Evolutionary conservation across 1,284 basidiomycete species (phyloP).

Genomic region (Rhodotorula sp.): DNA sequence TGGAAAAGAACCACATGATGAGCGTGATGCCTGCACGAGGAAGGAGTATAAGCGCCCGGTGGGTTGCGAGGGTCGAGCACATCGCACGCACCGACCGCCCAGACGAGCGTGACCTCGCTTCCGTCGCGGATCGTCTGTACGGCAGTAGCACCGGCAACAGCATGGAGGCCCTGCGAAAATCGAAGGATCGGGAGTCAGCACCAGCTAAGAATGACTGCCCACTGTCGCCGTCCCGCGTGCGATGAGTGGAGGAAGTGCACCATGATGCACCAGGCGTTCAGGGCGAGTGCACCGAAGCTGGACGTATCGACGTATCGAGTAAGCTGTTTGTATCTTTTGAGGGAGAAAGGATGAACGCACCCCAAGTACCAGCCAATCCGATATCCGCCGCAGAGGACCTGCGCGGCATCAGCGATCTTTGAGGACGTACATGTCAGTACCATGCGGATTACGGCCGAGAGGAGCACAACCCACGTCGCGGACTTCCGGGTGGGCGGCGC

Average conservation of each 20-base stretch:
- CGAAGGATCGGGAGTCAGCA: no score
- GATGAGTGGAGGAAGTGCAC: constrained; percentile 30
- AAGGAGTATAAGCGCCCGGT: not conserved
- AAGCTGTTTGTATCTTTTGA: constrained; percentile 49
- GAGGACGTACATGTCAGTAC: not conserved
- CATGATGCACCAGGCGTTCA: constrained; percentile 54
- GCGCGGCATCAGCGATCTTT: constrained; percentile 66
- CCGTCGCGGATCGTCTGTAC: constrained; percentile 64
- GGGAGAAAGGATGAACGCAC: not conserved
- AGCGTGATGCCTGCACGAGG: constrained; percentile 14
- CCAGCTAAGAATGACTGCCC: no score
- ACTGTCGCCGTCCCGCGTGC: not conserved
- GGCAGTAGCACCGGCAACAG: constrained; percentile 51
- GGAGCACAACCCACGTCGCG: constrained; percentile 13
- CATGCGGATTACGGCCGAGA: no score
- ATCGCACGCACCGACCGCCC: constrained; percentile 54
- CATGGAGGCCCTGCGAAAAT: constrained; percentile 49
- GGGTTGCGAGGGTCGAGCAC: not conserved
- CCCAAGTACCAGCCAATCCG: constrained; percentile 12
- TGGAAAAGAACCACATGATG: constrained; percentile 40
- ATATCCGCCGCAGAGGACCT: constrained; percentile 51
- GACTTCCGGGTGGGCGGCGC: constrained; percentile 62
- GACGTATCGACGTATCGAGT: constrained; percentile 54
- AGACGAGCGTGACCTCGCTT: constrained; percentile 62
- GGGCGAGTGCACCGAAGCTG: constrained; percentile 56